Evolutionary conservation across 306 rosid genomes (phyloP), one percentile per base, ranked within the genome.

Genomic region (Malus domestica): DNA sequence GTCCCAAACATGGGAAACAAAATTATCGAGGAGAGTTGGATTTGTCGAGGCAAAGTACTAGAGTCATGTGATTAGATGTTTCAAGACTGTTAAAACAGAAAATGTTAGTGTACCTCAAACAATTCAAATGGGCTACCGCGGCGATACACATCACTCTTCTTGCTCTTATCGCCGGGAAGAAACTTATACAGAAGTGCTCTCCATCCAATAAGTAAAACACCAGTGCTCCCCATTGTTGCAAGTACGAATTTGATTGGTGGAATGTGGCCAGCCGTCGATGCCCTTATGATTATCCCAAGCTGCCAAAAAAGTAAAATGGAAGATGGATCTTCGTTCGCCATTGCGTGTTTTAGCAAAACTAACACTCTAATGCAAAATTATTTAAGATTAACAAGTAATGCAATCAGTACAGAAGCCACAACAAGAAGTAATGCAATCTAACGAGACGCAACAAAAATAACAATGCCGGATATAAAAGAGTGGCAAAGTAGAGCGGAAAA

Each of bases 81-180:
- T 27, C 49, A 51, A 20, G 22, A 64, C 9, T 22, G 67, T 30
- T 18, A 9, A 59, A 13, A 57, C 2, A 69, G 59, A 62, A 20
- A 63, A 63, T 3, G 11, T 33, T 1, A 6, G 8, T 22, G 11
- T 85, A 95, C 99, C 99, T 90, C 97, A 83, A 92, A 92, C 73
- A 95, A 87, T 84, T 95, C 99, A 75, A 92, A 92, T 46, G 96
- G 93, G 79, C 78, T 95, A 42, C 99, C 99, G 1, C 82, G 90
- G 46, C 97, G 99, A 82, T 92, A 95, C 20, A 76, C 87, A 68
- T 95, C 97, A 6, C 74, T 88, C 86, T 88, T 90, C 86, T 90
- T 95, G 77, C 79, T 75, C 75, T 78, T 81, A 77, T 81, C 78
- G 55, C 40, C 72, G 0, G 93, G 97, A 80, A 88, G 81, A 80